Conservation (phyloP, 495 filamentous ascomycete genomes). For the Aspergillus incahuasiensis region DNA sequence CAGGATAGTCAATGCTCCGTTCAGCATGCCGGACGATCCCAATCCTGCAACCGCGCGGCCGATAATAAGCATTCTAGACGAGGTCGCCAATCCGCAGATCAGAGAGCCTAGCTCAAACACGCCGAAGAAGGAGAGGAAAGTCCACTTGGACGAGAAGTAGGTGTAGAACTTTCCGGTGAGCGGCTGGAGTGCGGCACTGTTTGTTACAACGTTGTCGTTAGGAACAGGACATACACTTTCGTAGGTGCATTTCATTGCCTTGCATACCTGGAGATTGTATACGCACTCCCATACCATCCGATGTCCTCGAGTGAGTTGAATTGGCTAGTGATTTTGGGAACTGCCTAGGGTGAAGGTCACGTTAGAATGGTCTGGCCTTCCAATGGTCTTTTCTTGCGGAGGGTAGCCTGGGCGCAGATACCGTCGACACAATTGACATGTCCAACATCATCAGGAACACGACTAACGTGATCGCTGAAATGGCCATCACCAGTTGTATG, state of each 20-base stretch:
- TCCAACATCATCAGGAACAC: conserved; percentile 47
- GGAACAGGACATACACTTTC: not conserved
- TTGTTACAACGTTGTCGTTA: not conserved
- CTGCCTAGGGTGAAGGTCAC: no score
- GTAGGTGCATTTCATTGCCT: no score
- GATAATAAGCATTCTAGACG: not conserved
- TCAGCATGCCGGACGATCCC: not conserved
- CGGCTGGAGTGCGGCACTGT: not conserved
- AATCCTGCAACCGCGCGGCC: not conserved
- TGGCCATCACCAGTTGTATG: conserved; percentile 3
- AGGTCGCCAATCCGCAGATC: not conserved
- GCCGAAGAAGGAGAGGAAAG: not conserved
- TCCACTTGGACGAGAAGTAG: not conserved
- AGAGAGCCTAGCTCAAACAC: not conserved
- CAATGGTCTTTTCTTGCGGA: not conserved
- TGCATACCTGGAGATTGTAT: not conserved
- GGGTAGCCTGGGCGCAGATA: not conserved
- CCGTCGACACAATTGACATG: not conserved
- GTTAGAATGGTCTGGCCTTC: no score
- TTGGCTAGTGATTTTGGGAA: no score
- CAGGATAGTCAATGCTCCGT: not conserved
- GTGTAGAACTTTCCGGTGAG: conserved; percentile 2
- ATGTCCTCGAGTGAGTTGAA: not conserved
- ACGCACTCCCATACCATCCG: conserved; percentile 1
- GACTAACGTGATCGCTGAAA: conserved; percentile 24